phyloP scores from a whole-genome alignment of 1,284 basidiomycete species.

The Termitomyces sp. region DNA sequence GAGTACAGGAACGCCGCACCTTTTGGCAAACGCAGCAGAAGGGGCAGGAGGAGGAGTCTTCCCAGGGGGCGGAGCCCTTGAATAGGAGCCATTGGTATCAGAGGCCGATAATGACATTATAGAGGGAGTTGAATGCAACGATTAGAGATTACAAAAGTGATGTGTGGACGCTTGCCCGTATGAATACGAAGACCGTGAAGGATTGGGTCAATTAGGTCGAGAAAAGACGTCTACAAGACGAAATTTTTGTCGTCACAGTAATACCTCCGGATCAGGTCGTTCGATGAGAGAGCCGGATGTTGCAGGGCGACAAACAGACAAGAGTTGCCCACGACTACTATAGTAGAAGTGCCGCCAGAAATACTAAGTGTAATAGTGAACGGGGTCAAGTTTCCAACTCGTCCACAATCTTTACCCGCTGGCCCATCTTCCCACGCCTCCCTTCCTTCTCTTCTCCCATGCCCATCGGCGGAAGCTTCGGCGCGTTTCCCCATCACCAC shows the following conservation, averaged over 20 bases:
- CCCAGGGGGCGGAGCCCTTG: conserved; percentile 68
- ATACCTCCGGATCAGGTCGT: conserved; percentile 19
- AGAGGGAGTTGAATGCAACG: conserved; percentile 54
- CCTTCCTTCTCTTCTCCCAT: conserved; percentile 19
- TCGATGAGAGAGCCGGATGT: conserved; percentile 28
- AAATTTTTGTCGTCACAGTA: conserved; percentile 29
- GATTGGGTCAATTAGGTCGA: conserved; percentile 44
- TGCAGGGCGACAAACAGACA: conserved; percentile 34
- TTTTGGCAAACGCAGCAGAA: conserved; percentile 83
- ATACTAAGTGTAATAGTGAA: conserved; percentile 37
- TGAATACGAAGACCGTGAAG: conserved; percentile 29
- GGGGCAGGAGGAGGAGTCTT: conserved; percentile 87
- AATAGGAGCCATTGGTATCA: conserved; percentile 72
- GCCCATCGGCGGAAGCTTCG: conserved; percentile 17
- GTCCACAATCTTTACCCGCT: conserved; percentile 25
- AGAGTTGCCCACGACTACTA: conserved; percentile 35
- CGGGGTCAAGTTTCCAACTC: conserved; percentile 26
- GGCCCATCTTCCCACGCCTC: conserved; percentile 32
- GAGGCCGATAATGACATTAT: conserved; percentile 85
- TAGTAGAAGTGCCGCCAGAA: conserved; percentile 33
- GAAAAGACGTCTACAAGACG: conserved; percentile 17
- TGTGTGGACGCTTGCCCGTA: conserved; percentile 35
- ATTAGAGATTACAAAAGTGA: conserved; percentile 79
- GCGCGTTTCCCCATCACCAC: conserved; percentile 9
- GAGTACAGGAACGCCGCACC: conserved; percentile 40